Conservation (phyloP, 441 rosid species). For the Populus hybrid region DNA sequence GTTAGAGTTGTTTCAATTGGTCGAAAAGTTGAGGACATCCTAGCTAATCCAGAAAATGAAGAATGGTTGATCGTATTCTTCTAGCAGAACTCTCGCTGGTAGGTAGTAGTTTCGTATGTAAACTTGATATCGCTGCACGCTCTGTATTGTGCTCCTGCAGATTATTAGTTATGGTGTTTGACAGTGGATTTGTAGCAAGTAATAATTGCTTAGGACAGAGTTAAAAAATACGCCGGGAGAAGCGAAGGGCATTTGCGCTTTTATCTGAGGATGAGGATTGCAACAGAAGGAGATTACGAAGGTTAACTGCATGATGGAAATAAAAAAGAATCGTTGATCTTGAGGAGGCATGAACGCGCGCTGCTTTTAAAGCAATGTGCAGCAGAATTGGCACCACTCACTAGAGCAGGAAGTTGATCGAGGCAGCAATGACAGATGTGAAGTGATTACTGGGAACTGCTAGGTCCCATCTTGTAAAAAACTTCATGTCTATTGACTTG, state of each 20-base stretch:
- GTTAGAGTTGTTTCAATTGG: conserved; percentile 98
- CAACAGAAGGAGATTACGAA: conserved; percentile 96
- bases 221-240: conserved; percentile 49
- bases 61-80: conserved; percentile 65
- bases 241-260: conserved; percentile 94
- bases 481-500: too few relatives aligned
- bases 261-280: conserved; percentile 97
- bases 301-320: conserved; percentile 71
- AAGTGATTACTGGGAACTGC: too few relatives aligned
- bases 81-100: conserved; percentile 92
- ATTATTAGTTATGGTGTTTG: too few relatives aligned
- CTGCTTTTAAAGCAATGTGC: too few relatives aligned
- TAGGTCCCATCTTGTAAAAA: too few relatives aligned
- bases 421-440: too few relatives aligned
- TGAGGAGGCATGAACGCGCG: conserved; percentile 56
- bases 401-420: too few relatives aligned
- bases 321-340: too few relatives aligned
- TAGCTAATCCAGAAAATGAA: conserved; percentile 77
- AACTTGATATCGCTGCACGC: neutral
- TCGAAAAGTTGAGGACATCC: conserved; percentile 67
- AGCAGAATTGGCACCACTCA: too few relatives aligned
- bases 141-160: conserved; percentile 7
- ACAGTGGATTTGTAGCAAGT: conserved; percentile 15
- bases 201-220: neutral
- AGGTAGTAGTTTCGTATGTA: conserved; percentile 57